Evolutionary conservation across 78 protist species (phyloP).

Genomic region (Dictyostelium citrinum): DNA sequence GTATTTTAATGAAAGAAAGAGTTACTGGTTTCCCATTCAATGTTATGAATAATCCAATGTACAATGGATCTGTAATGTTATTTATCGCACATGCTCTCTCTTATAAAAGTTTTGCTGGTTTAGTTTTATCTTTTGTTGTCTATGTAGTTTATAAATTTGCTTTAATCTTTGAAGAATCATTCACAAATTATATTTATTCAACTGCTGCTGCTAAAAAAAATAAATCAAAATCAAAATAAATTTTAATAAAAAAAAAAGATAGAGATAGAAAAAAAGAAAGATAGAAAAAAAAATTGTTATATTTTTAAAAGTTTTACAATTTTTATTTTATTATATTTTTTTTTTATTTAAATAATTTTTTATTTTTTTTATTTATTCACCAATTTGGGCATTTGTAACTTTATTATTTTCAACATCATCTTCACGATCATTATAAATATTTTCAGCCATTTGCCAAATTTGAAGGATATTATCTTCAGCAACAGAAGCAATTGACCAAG

Average conservation of each 20-base stretch:
- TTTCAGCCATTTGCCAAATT: constrained; percentile 95
- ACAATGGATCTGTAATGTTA: constrained; percentile 85
- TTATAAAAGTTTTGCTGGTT: constrained; percentile 69
- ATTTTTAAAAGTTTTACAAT: not conserved
- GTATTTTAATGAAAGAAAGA: constrained; percentile 86
- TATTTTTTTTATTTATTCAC: constrained; percentile 14
- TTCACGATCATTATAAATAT: constrained; percentile 82
- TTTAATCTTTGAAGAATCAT: constrained; percentile 61
- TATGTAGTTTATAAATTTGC: constrained; percentile 73
- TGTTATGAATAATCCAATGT: constrained; percentile 89
- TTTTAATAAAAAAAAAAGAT: not conserved
- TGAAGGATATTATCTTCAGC: constrained; percentile 98
- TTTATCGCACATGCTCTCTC: constrained; percentile 79
- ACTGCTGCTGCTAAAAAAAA: not conserved
- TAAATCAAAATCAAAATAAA: not conserved
- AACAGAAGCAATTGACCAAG: constrained; percentile 91
- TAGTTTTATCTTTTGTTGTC: constrained; percentile 37
- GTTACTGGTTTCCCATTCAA: constrained; percentile 93
- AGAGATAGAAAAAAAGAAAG: not conserved
- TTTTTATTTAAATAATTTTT: not conserved
- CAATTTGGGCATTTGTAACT: constrained; percentile 32
- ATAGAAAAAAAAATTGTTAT: too few species aligned
- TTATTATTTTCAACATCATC: constrained; percentile 40
- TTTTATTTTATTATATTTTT: not conserved
- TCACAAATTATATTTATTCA: constrained; percentile 66